phyloP scores from a whole-genome alignment of 164 flowering plant species.

The Nymphaea colorata region DNA sequence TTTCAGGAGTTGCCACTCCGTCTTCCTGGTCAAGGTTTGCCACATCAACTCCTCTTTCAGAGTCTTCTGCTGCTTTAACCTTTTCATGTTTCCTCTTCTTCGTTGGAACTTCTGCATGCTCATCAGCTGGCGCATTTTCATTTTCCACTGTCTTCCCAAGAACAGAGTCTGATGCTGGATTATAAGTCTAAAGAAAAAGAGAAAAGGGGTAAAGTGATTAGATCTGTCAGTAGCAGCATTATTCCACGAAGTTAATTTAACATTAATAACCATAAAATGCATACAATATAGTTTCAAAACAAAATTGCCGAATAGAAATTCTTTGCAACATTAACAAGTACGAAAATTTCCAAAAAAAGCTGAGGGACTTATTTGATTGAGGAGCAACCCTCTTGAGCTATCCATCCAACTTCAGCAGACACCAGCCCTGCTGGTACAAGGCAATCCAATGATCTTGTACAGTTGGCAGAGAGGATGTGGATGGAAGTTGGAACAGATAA shows the following conservation, averaged over 20 bases:
- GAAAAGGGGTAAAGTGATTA: neutral
- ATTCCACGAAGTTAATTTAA: neutral
- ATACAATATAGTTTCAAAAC: neutral
- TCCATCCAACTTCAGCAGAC: too few relatives aligned
- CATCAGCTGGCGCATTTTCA: conserved; percentile 1
- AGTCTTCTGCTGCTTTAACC: conserved; percentile 17
- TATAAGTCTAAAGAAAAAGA: conserved; percentile 38
- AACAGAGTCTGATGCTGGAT: conserved; percentile 60
- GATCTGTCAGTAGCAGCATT: neutral
- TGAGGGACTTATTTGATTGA: too few relatives aligned
- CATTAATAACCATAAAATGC: neutral
- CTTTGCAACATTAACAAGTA: too few relatives aligned
- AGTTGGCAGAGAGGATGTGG: too few relatives aligned
- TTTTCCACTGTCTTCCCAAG: conserved; percentile 20
- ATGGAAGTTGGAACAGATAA: too few relatives aligned
- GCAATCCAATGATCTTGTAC: too few relatives aligned
- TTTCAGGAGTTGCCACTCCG: conserved; percentile 19
- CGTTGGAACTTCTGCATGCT: conserved; percentile 4
- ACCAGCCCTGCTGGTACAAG: too few relatives aligned
- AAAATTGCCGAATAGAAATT: too few relatives aligned
- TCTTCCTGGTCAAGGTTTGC: conserved; percentile 2
- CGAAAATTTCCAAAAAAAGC: too few relatives aligned
- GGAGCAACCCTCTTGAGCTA: too few relatives aligned
- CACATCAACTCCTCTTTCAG: neutral
- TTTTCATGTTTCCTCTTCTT: conserved; percentile 26